Evolutionary conservation across 371 early-diverging fungal genomes (phyloP), one percentile per base, ranked within the genome.

Genomic region (Dichotomocladium elegans): DNA sequence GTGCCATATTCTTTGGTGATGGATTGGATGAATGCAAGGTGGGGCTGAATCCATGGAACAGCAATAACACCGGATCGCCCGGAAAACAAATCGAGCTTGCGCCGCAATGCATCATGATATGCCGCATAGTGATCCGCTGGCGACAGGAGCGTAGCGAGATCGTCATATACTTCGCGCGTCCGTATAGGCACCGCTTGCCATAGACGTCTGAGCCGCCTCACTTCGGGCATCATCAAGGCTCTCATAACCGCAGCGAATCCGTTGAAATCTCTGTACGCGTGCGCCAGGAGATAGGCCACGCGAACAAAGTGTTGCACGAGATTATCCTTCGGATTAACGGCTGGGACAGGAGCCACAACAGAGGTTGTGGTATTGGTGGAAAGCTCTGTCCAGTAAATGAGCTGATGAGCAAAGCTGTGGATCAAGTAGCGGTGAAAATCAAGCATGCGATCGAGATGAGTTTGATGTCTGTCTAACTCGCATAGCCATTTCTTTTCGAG

Each of bases 201-300:
- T 9, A 72, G 34, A 25, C 52, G 55, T 26, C 72, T 63, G 28
- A 86, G 53, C 12, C 88, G 79, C 28, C 72, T 73, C 19, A 86
- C 72, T 59, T 84, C 81, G 3, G 85, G 85, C 17, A 81, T 74
- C 15, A 68, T 66, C n/a, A 88, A 55, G 4, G 84, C 81, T 14
- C 67, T 61, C 68, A 88, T 57, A 33, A 86, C 51, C 6, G 84
- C 85, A 33, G 74, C 72, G 43, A 83, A 80, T 17, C 82, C 75
- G 53, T 82, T 84, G 25, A 86, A 77, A 68, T 88, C 83, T 47
- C 88, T 83, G 60, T 85, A 85, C 14, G 72, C 77, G 56, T 84
- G 74, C 8, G 84, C 61, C 15, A 86, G 63, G n/a, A 72, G 59
- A 41, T 76, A 66, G 11, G 86, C 81, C 0, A 82, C 66, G 19